Evolutionary conservation across 768 basidiomycete genomes (phyloP).

Genomic region (Hebeloma cylindrosporum): DNA sequence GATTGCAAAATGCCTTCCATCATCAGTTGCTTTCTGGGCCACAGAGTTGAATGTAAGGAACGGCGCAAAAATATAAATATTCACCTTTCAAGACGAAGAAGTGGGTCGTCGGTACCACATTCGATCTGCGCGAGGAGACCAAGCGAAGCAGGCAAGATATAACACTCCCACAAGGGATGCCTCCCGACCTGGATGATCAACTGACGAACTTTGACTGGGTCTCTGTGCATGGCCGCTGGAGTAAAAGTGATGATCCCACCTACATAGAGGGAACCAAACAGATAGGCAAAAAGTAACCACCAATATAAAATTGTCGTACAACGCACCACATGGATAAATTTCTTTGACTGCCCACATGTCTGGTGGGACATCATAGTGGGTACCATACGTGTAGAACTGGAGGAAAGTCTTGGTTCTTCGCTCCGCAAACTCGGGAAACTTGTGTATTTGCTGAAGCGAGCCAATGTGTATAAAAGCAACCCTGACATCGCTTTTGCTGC

Average conservation of each 20-base stretch:
- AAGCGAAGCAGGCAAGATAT: conserved; percentile 63
- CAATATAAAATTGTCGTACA: neutral
- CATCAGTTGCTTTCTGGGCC: conserved; percentile 39
- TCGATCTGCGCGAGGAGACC: conserved; percentile 50
- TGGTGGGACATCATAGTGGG: conserved; percentile 51
- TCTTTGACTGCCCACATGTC: conserved; percentile 62
- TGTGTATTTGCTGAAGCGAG: conserved; percentile 48
- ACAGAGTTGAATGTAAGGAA: neutral
- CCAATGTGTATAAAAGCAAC: conserved; percentile 69
- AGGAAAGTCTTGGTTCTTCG: conserved; percentile 46
- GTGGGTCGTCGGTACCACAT: conserved; percentile 39
- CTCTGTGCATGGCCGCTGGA: conserved; percentile 54
- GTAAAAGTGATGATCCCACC: conserved; percentile 78
- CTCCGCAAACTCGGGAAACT: conserved; percentile 48
- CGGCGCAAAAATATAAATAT: conserved; percentile 15
- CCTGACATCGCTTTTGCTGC: conserved; percentile 41
- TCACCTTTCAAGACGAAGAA: conserved; percentile 41
- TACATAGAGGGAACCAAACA: conserved; percentile 26
- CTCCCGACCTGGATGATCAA: conserved; percentile 50
- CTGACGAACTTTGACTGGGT: conserved; percentile 47
- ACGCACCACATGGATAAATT: conserved; percentile 67
- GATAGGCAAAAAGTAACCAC: neutral
- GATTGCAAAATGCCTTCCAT: conserved; percentile 41
- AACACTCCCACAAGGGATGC: conserved; percentile 70
- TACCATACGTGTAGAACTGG: conserved; percentile 70